Percentiles rank a stretch among this genome's conserved stretches.
These are phyloP conservation scores for Phoma sp. DNA, from an alignment of 2,329 filamentous ascomycete species.

Conservation along the genomic window DNA sequence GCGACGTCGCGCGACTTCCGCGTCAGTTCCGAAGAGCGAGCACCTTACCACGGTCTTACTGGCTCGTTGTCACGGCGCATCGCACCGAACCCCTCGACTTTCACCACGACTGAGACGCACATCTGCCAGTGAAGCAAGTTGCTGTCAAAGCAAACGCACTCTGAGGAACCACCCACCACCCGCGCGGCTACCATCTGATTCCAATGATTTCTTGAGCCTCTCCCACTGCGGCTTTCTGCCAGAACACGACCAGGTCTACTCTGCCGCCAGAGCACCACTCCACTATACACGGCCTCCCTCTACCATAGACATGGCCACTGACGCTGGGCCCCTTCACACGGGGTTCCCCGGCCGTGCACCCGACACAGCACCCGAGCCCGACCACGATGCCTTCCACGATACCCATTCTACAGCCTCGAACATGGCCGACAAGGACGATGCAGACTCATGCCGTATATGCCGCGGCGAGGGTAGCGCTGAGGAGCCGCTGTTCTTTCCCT, in stretches of 20 bases:
- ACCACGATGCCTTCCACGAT: constrained; percentile 11
- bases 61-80: not conserved
- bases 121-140: not conserved
- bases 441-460: constrained; percentile 96
- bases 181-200: not conserved
- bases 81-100: not conserved
- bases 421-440: constrained; percentile 56
- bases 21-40: constrained; percentile 2
- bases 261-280: not conserved
- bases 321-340: constrained; percentile 23
- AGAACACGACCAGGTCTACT: constrained; percentile 4
- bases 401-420: constrained; percentile 50
- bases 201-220: constrained; percentile 39
- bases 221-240: constrained; percentile 31
- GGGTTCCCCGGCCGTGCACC: constrained; percentile 22
- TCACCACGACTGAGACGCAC: not conserved
- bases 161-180: not conserved
- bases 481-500: constrained; percentile 94
- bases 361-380: constrained; percentile 7
- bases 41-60: not conserved
- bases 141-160: not conserved
- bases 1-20: constrained; percentile 16
- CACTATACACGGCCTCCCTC: not conserved
- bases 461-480: constrained; percentile 82
- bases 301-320: constrained; percentile 30